Conservation (phyloP, 129 eudicot species). For the Deinandra increscens region DNA sequence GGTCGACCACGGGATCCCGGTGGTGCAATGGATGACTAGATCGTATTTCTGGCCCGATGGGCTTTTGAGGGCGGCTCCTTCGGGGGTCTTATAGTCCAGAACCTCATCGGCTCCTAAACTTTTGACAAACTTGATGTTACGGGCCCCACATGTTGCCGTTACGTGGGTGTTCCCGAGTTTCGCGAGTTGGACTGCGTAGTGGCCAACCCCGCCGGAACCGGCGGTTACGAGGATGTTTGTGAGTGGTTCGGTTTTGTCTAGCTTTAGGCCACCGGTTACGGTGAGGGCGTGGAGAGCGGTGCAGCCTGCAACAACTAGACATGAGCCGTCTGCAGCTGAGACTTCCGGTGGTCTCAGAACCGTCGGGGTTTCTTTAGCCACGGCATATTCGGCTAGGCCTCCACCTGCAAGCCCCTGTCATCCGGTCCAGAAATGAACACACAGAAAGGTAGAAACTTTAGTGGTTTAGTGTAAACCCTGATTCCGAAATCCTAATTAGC, state of each 20-base stretch:
- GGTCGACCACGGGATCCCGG: slow-evolving; percentile 52
- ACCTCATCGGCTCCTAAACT: slow-evolving; percentile 67
- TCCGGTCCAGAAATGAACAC: neutral
- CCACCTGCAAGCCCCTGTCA: slow-evolving; percentile 57
- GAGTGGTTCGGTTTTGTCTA: slow-evolving; percentile 45
- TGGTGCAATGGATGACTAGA: slow-evolving; percentile 48
- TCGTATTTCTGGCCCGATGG: slow-evolving; percentile 61
- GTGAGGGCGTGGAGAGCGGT: slow-evolving; percentile 59
- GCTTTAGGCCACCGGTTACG: slow-evolving; percentile 38
- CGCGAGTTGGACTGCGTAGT: slow-evolving; percentile 66
- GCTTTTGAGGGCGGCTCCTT: slow-evolving; percentile 61
- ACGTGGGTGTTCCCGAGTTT: slow-evolving; percentile 61
- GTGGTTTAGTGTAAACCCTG: neutral
- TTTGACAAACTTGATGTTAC: slow-evolving; percentile 55
- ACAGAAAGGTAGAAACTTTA: neutral
- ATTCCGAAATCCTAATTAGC: neutral
- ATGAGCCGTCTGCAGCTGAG: slow-evolving; percentile 58
- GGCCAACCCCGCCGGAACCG: slow-evolving; percentile 75
- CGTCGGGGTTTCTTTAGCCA: slow-evolving; percentile 41
- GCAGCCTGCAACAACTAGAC: slow-evolving; percentile 52
- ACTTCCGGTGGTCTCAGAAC: slow-evolving; percentile 55
- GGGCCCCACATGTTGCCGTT: slow-evolving; percentile 65
- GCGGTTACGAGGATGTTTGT: slow-evolving; percentile 57
- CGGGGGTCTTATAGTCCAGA: slow-evolving; percentile 58
- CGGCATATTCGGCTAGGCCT: slow-evolving; percentile 57